Conservation (phyloP, 176 grass and related monocot species). For the Ensete glaucum region DNA sequence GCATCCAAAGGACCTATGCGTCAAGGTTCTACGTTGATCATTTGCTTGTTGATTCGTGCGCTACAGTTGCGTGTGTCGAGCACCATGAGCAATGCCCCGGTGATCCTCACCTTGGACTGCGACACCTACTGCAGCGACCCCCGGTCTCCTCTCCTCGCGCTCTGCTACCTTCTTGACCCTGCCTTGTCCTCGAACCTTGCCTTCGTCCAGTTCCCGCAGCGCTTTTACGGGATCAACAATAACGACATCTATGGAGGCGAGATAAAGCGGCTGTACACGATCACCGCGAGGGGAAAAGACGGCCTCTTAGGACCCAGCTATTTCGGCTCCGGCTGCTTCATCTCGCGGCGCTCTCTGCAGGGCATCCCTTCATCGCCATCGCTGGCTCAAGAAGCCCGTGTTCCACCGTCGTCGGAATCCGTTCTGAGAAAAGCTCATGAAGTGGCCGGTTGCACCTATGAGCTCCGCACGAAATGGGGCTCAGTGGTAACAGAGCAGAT, state of each 20-base stretch:
- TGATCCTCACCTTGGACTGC: constrained; percentile 37
- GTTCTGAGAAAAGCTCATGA: constrained; percentile 10
- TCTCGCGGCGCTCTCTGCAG: constrained; percentile 15
- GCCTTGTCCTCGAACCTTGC: constrained; percentile 15
- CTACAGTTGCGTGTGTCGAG: constrained; percentile 29
- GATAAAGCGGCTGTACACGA: constrained; percentile 7
- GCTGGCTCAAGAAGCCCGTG: no score
- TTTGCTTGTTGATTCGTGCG: no score
- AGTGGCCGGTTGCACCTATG: constrained; percentile 20
- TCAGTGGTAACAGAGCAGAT: constrained; percentile 6
- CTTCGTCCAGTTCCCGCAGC: constrained; percentile 43
- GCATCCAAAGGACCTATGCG: not conserved
- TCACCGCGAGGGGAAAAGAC: constrained; percentile 22
- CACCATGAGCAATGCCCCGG: constrained; percentile 24
- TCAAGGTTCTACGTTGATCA: not conserved
- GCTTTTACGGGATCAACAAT: constrained; percentile 28
- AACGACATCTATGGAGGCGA: constrained; percentile 26
- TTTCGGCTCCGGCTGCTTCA: constrained; percentile 33
- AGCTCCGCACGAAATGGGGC: constrained; percentile 33
- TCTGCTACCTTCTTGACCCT: constrained; percentile 37
- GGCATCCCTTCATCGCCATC: not conserved
- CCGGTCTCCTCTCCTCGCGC: constrained; percentile 18
- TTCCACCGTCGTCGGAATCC: not conserved
- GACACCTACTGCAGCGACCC: constrained; percentile 36
- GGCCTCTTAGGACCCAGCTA: constrained; percentile 29